Base-by-base conservation (phyloP, 352 stramenopile species). In the Pythium apleroticum region DNA sequence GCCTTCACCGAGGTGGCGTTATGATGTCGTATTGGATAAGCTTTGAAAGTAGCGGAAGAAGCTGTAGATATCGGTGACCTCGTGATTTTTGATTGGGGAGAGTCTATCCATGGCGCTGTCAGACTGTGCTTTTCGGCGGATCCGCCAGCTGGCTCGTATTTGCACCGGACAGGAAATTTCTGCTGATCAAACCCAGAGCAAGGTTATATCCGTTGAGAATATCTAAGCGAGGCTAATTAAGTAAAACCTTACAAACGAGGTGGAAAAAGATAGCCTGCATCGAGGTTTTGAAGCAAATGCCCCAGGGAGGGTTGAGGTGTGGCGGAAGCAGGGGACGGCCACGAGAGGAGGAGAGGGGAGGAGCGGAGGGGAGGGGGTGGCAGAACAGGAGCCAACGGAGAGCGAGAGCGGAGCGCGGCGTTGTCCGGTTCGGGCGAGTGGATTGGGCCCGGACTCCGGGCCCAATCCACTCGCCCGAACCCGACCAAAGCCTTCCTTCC, bases 141-240 rank as follows among this genome's bases (percentile, higher is more conserved):
- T 63, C 62, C 37, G 27, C 62, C 62, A 63, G 53, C 62, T 68
- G 62, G 62, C 30, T 52, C 50, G 41, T 30, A 37, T 30, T 39
- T 56, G 52, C 43, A 67, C 55, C 60, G 54, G 55, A 52, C 63
- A 55, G 41, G 63, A 69, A 69, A 48, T 57, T 69, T 69, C 60
- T 67, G 22, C 25, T 41, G 48, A 20, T 43, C 54, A 69, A 64
- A 64, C 37, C 37, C 53, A 31, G 50, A 48, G 48, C 41, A 33
- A 69, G 63, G 63, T 69, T 67, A 52, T 67, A 45, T 55, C 22
- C 20, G 10, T 22, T n/a, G 15, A 27, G 60, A 60, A 52, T 24
- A 33, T 57, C 31, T 31, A 15, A n/a, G 7, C 15, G 9, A 37
- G 48, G 48, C 15, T 33, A 15, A 43, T 57, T 3, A 35, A n/a